A percentile compares a stretch with the other conserved stretches of the same genome.
Conservation (phyloP, 2,329 filamentous ascomycete species). For the Elsinoe necatrix region DNA sequence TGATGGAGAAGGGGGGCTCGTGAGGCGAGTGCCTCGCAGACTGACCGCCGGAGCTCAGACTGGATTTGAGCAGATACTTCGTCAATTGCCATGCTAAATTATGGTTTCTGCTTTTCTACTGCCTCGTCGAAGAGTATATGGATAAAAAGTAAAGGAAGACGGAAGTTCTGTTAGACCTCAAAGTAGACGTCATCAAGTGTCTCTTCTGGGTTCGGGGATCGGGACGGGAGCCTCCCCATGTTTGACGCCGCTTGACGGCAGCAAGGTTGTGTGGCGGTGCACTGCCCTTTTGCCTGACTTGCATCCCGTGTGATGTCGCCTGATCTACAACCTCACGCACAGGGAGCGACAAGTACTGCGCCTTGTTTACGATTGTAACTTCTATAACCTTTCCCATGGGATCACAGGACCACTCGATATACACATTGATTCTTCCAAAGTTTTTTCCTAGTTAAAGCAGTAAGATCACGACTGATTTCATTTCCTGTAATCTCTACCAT, state of each 20-base stretch:
- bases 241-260: background rate
- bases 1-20: slow-evolving; percentile 52
- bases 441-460: background rate
- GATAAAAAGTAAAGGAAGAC: background rate
- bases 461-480: background rate
- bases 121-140: background rate
- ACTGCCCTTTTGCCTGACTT: slow-evolving; percentile 5
- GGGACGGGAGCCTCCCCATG: background rate
- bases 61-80: slow-evolving; percentile 34
- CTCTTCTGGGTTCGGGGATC: background rate
- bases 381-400: background rate
- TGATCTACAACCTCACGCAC: background rate
- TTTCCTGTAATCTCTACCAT: no score
- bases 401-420: background rate
- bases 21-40: slow-evolving; percentile 33
- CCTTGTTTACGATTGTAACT: background rate
- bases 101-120: background rate
- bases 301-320: background rate
- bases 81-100: slow-evolving; percentile 20
- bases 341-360: background rate
- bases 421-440: background rate
- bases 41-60: slow-evolving; percentile 34
- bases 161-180: background rate
- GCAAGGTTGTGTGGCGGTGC: slow-evolving; percentile 12
- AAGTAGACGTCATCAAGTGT: background rate